A percentile compares a stretch with the other conserved stretches of the same genome.
Evolutionary conservation across 1,139 yeast genomes (phyloP).

Genomic region (Lodderomyces elongisporus): DNA sequence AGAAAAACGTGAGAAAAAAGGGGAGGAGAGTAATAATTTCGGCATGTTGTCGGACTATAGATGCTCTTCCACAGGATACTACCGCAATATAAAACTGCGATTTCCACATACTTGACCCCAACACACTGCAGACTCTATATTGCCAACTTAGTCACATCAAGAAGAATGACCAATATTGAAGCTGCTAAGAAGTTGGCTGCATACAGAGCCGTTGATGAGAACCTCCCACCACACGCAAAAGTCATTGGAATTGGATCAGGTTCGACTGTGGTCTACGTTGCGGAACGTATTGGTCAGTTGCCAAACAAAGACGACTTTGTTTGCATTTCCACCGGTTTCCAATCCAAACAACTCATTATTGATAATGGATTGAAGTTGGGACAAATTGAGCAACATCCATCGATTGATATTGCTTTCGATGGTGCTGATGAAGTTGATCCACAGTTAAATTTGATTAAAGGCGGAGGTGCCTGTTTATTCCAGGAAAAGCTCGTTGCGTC

Average conservation of each 20-base stretch:
- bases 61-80: too few species aligned
- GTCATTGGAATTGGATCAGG: slow-evolving; percentile 96
- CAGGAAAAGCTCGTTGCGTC: slow-evolving; percentile 94
- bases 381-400: slow-evolving; percentile 73
- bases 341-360: slow-evolving; percentile 79
- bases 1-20: too few species aligned
- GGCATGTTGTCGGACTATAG: too few species aligned
- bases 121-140: too few species aligned
- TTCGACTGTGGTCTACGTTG: slow-evolving; percentile 92
- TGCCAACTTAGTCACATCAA: too few species aligned
- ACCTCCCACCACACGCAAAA: slow-evolving; percentile 64
- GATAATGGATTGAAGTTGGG: slow-evolving; percentile 78
- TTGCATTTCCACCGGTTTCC: slow-evolving; percentile 96
- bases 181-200: slow-evolving; percentile 83
- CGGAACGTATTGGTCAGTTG: slow-evolving; percentile 83
- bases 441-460: slow-evolving; percentile 80
- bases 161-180: slow-evolving; percentile 36
- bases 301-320: slow-evolving; percentile 52
- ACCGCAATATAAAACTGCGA: too few species aligned
- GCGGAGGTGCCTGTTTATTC: slow-evolving; percentile 97
- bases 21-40: too few species aligned
- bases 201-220: slow-evolving; percentile 86
- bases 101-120: too few species aligned
- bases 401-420: slow-evolving; percentile 88
- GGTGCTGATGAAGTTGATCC: slow-evolving; percentile 97